Evolutionary conservation across 345 rosid genomes (phyloP).

Genomic region (Eucalyptus coolabah): DNA sequence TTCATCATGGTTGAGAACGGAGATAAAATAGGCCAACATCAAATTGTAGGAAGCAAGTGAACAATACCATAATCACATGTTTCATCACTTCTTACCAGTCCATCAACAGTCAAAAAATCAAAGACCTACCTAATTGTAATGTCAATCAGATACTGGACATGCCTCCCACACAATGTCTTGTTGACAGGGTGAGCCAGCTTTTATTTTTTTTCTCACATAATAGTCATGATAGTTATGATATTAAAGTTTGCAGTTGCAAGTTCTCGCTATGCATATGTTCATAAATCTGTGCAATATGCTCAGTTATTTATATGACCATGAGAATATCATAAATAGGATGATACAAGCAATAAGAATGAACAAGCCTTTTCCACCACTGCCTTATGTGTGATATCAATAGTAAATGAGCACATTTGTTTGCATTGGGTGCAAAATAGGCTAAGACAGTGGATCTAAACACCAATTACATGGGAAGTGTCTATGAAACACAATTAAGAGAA

Average conservation of each 20-base stretch:
- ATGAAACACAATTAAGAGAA: not conserved
- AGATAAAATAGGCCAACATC: not conserved
- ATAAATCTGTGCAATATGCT: not conserved
- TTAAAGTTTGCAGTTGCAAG: not conserved
- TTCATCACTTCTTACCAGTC: not conserved
- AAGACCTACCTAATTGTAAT: not conserved
- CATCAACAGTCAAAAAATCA: not conserved
- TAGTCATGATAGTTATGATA: not conserved
- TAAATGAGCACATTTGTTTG: not conserved
- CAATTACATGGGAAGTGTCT: not conserved
- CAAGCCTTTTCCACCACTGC: not conserved
- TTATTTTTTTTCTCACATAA: not conserved
- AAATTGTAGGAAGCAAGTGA: not conserved
- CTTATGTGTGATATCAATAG: not conserved
- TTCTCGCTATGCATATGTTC: not conserved
- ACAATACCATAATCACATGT: not conserved
- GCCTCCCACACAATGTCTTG: not conserved
- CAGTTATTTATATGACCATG: not conserved
- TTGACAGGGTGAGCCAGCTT: not conserved
- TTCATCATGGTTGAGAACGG: not conserved
- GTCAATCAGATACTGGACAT: not conserved
- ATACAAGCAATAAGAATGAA: not conserved
- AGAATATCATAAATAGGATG: not conserved
- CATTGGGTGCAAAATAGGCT: not conserved
- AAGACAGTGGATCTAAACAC: not conserved